Evolutionary conservation across 2,329 filamentous ascomycete genomes (phyloP), one percentile per base, ranked within the genome.

Genomic region (Penicillium sp.): DNA sequence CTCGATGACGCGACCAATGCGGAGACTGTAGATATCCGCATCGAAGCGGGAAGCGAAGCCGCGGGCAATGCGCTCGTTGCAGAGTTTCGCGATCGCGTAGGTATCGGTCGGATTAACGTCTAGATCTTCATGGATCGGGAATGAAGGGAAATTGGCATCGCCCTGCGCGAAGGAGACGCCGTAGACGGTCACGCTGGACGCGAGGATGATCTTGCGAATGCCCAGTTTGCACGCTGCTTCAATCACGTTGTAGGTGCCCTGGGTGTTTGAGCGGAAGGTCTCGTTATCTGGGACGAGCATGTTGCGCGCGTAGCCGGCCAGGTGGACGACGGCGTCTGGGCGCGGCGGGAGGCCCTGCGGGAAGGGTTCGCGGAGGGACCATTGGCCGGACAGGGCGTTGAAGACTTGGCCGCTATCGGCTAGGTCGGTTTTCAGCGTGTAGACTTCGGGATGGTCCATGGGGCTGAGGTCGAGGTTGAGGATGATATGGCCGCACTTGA

Each of bases 91-190:
- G 8, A 86, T 74, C 1, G 83, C 83, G 63, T 87, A 87, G 0
- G 80, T 79, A 57, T 87, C 85, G 72, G 82, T 85, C 1, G 84
- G 84, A 55, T 84, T 81, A n/a, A 81, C 75, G 60, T 87, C 84
- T 54, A 81, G 78, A 32, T 82, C 78, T 63, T 88, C 85, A 31
- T 83, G 79, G 0, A 87, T 70, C 0, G 84, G 85, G 59, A 87
- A 86, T 2, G 76, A 77, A 24, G 80, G 73, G 63, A 82, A 87
- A 32, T 83, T 77, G 5, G 75, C 69, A 52, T 84, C 77, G 5
- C 84, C 85, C 59, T 86, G 82, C 0, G 81, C 79, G 62, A 86
- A 87, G 57, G 82, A 84, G 0, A 86, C 83, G n/a, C 84, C 84
- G 63, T 87, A 88, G 0, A 80, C 82, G 0, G 82, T 85, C 61